Evolutionary conservation across 2,329 filamentous ascomycete genomes (phyloP).

Genomic region (Ceratocystis huliohia): DNA sequence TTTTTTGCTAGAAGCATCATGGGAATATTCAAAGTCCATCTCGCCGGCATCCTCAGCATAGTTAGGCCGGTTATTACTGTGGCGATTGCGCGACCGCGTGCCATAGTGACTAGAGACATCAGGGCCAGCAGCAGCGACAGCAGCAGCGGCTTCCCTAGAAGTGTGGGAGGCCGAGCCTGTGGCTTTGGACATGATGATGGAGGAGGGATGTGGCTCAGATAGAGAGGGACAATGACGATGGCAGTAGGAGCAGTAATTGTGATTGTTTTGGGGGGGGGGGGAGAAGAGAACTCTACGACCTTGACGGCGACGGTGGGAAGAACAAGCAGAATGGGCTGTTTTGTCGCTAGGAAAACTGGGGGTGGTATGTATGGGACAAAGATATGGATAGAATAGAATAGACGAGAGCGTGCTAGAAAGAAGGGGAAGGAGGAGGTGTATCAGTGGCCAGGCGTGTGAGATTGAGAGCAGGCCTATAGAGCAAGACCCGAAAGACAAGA

Average conservation of each 20-base stretch:
- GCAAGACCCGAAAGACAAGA: no score
- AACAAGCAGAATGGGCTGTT: constrained; percentile 1
- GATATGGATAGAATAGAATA: constrained; percentile 3
- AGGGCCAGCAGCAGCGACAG: constrained; percentile 31
- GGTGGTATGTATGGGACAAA: background rate
- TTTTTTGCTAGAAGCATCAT: constrained; percentile 40
- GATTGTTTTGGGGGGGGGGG: background rate
- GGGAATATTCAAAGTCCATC: constrained; percentile 66
- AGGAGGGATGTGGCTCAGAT: background rate
- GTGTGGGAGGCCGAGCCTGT: constrained; percentile 33
- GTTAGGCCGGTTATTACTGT: constrained; percentile 68
- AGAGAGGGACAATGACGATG: constrained; percentile 15
- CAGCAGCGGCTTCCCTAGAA: constrained; percentile 36
- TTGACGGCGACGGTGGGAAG: background rate
- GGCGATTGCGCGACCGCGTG: constrained; percentile 84
- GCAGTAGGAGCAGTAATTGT: background rate
- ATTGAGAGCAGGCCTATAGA: background rate
- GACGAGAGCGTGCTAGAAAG: constrained; percentile 18
- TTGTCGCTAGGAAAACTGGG: background rate
- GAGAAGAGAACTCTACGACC: background rate
- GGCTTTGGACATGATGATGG: constrained; percentile 37
- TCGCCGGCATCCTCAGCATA: constrained; percentile 89
- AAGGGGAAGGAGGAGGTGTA: constrained; percentile 9
- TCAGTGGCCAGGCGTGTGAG: background rate
- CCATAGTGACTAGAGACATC: constrained; percentile 62